Evolutionary conservation across 805 yeast genomes (phyloP), one percentile per base, ranked within the genome.

Genomic region (Starmera pachycereana): DNA sequence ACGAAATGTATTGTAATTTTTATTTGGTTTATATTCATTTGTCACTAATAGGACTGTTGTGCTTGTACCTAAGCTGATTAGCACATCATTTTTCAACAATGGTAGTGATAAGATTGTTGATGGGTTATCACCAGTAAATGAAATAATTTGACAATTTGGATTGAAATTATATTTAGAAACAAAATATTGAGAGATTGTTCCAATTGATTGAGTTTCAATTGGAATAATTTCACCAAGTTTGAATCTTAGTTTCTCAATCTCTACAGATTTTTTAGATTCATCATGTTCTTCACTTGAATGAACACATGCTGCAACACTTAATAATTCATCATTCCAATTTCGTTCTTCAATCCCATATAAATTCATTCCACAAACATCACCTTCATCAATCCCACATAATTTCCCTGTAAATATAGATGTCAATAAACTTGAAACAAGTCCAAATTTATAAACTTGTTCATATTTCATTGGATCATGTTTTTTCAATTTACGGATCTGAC

Each of bases 331-430:
- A 53, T 77, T 68, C 67, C 75, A 87, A 14, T 67, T 56, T 29
- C 69, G 65, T 10, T 72, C 63, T n/a, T 63, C 46, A 33, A 88
- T 72, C 57, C 85, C 89, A 65, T 85, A 87, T 36, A 88, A 52
- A 51, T 89, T 89, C 92, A 87, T 87, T 10, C 97, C 97, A 62
- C 96, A 86, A 2, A 85, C 95, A 60, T 89, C 97, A 12, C 86
- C 77, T 50, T 81, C 80, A 49, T 88, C 97, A 41, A 86, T 63
- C 3, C 72, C 69, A 4, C 81, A 68, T 35, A 83, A 64, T 40
- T 66, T 51, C 9, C 94, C 94, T 33, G 78, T 60, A 28, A 89
- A 66, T 11, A 89, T 63, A 27, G 86, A 74, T 6, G 90, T 78
- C 29, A 87, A 62, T 53, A 88, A 88, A 40, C 81, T 77, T 1